These are phyloP conservation scores for Fusarium coicis DNA, from an alignment of 2,329 filamentous ascomycete genomes.

Conservation along the genomic window DNA sequence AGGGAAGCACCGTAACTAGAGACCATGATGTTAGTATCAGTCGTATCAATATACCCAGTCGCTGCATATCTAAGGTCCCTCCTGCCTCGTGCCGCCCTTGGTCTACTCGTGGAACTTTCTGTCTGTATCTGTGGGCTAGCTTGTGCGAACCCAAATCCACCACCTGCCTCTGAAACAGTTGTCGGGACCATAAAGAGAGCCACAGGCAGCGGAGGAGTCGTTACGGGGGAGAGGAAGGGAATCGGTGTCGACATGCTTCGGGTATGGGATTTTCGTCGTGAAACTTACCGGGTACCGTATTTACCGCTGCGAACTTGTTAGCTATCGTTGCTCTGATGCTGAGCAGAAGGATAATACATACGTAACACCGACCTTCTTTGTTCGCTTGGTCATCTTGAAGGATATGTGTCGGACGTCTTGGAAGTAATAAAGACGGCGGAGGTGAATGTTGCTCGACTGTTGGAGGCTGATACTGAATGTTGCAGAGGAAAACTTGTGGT, in stretches of 20 bases:
- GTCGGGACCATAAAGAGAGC: background rate
- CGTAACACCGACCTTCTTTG: slow-evolving; percentile 97
- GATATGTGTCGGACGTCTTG: slow-evolving; percentile 52
- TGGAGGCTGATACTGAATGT: slow-evolving; percentile 47
- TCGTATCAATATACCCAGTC: slow-evolving; percentile 1
- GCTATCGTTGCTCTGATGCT: slow-evolving; percentile 31
- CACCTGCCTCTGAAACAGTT: slow-evolving; percentile 7
- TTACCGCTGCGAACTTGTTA: slow-evolving; percentile 67
- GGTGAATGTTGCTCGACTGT: slow-evolving; percentile 48
- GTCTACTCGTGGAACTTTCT: background rate
- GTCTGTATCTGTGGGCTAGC: background rate
- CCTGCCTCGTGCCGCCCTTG: slow-evolving; percentile 10
- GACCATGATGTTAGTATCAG: slow-evolving; percentile 42
- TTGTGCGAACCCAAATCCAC: background rate
- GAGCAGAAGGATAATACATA: slow-evolving; percentile 47
- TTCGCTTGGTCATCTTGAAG: slow-evolving; percentile 92
- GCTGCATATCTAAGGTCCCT: slow-evolving; percentile 1
- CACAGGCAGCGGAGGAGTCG: slow-evolving; percentile 11
- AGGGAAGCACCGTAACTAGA: slow-evolving; percentile 96
- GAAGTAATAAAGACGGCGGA: slow-evolving; percentile 48
- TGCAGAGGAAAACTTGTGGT: slow-evolving; percentile 49
- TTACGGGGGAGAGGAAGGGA: slow-evolving; percentile 16
- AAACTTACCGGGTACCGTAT: slow-evolving; percentile 91
- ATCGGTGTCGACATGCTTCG: slow-evolving; percentile 35
- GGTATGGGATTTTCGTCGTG: slow-evolving; percentile 31